Conservation (phyloP, 371 early-diverging fungal genomes). For the Encephalitozoon intestinalis region DNA sequence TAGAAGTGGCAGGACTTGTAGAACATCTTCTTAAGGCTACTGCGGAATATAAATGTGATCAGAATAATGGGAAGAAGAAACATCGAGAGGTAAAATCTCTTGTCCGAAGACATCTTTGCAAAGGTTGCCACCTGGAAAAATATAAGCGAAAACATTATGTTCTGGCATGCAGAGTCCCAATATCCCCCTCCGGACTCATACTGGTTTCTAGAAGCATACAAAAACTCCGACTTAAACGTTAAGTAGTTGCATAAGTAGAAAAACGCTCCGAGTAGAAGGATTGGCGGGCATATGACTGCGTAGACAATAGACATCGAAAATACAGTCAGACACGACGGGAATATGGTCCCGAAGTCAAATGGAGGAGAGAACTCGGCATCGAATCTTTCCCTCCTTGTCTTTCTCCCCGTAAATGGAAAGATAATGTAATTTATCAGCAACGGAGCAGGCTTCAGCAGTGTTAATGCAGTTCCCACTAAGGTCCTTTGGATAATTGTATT, state of each 20-base stretch:
- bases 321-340: constrained; percentile 57
- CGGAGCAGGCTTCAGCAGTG: constrained; percentile 54
- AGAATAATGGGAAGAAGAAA: constrained; percentile 48
- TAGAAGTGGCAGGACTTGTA: constrained; percentile 33
- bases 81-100: not conserved
- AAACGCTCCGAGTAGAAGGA: constrained; percentile 54
- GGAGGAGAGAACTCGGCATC: constrained; percentile 41
- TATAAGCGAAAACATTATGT: constrained; percentile 54
- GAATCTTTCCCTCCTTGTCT: constrained; percentile 38
- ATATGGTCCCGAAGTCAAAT: constrained; percentile 58
- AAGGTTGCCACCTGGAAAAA: constrained; percentile 54
- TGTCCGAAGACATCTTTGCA: constrained; percentile 38
- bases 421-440: constrained; percentile 43
- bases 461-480: constrained; percentile 47
- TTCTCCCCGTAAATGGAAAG: constrained; percentile 27
- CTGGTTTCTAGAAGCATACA: constrained; percentile 57
- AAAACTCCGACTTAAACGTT: constrained; percentile 58
- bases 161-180: constrained; percentile 47
- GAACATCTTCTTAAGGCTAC: constrained; percentile 44
- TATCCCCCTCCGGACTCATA: constrained; percentile 60
- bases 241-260: constrained; percentile 56
- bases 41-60: constrained; percentile 37
- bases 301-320: constrained; percentile 61
- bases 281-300: constrained; percentile 53
- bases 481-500: constrained; percentile 59